phyloP scores from a whole-genome alignment of 768 basidiomycete species.

The Pleurotus eryngii region DNA sequence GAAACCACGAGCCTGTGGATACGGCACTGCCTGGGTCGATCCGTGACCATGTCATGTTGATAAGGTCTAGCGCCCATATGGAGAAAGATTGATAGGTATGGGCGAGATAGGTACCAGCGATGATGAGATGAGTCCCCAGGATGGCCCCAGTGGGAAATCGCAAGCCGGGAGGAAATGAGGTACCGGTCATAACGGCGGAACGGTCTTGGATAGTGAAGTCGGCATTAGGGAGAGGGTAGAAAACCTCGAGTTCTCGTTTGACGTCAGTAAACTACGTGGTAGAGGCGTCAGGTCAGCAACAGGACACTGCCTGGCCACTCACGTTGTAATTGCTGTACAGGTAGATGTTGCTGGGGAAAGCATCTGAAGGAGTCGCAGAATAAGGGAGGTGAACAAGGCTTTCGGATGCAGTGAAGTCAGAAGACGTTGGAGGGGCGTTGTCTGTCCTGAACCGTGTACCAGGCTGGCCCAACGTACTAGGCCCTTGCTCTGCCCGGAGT shows the following conservation, averaged over 20 bases:
- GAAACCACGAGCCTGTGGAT: slow-evolving; percentile 90
- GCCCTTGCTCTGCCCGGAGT: slow-evolving; percentile 33
- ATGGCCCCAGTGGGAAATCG: slow-evolving; percentile 96
- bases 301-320: slow-evolving; percentile 22
- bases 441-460: slow-evolving; percentile 58
- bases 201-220: slow-evolving; percentile 80
- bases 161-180: slow-evolving; percentile 87
- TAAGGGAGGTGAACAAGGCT: slow-evolving; percentile 72
- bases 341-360: slow-evolving; percentile 82
- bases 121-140: slow-evolving; percentile 85
- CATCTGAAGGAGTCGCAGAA: slow-evolving; percentile 65
- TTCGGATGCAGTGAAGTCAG: slow-evolving; percentile 56
- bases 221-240: slow-evolving; percentile 73
- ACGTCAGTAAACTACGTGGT: slow-evolving; percentile 81
- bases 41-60: slow-evolving; percentile 79
- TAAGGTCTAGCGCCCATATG: slow-evolving; percentile 91
- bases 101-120: slow-evolving; percentile 94
- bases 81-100: slow-evolving; percentile 94
- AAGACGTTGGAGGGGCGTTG: slow-evolving; percentile 33
- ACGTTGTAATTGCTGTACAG: slow-evolving; percentile 97
- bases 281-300: slow-evolving; percentile 8
- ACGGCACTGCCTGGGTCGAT: slow-evolving; percentile 88
- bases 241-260: slow-evolving; percentile 90
- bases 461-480: slow-evolving; percentile 46
- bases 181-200: slow-evolving; percentile 76